Evolutionary conservation across 176 grass and related monocot genomes (phyloP).

Genomic region (Juncus effusus): DNA sequence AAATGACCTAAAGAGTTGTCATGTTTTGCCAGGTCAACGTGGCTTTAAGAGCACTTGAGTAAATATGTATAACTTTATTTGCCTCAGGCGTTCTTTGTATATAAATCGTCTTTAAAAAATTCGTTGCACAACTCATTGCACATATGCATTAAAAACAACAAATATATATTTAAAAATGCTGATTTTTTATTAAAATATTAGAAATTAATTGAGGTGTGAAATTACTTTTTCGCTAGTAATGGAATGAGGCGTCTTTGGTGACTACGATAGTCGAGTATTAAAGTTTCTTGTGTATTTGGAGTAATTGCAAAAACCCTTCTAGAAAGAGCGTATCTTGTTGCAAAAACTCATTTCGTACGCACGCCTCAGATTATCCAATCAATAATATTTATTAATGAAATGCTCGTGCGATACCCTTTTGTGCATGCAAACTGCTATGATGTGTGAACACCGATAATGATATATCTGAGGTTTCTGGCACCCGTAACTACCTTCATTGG

Average conservation of each 20-base stretch:
- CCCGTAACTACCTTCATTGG: too few species aligned
- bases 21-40: slow-evolving; percentile 91
- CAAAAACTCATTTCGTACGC: slow-evolving; percentile 8
- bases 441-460: too few species aligned
- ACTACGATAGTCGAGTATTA: slow-evolving; percentile 90
- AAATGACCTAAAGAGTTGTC: slow-evolving; percentile 75
- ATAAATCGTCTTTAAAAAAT: slow-evolving; percentile 86
- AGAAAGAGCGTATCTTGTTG: slow-evolving; percentile 77
- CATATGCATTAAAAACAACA: slow-evolving; percentile 45
- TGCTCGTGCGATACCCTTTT: too few species aligned
- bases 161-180: too few species aligned
- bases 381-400: too few species aligned
- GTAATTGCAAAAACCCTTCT: slow-evolving; percentile 84
- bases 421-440: too few species aligned
- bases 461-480: too few species aligned
- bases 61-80: slow-evolving; percentile 79
- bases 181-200: background rate
- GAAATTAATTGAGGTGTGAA: slow-evolving; percentile 1
- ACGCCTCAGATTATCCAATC: too few species aligned
- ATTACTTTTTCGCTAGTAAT: slow-evolving; percentile 88
- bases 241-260: slow-evolving; percentile 85
- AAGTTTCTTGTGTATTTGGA: slow-evolving; percentile 72
- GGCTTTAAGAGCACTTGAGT: slow-evolving; percentile 97
- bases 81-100: slow-evolving; percentile 71
- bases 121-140: slow-evolving; percentile 72